Evolutionary conservation across 139 green algal genomes (phyloP).

Genomic region (Chlorella vulgaris): DNA sequence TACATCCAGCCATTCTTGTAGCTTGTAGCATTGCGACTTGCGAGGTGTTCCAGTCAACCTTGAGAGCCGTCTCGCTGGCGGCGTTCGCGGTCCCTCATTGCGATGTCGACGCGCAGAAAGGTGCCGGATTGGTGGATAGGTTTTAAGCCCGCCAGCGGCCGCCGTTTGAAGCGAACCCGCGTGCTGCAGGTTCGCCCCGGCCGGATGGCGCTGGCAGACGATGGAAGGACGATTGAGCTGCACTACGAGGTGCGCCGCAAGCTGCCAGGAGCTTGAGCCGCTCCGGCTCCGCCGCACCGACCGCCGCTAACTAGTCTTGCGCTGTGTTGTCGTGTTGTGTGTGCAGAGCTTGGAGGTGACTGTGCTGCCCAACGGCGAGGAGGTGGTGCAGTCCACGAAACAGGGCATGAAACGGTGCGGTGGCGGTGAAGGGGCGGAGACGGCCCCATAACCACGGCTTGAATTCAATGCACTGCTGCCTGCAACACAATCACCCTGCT

Average conservation of each 20-base stretch:
- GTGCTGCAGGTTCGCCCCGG: slow-evolving; percentile 14
- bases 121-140: neutral
- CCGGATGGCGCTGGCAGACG: neutral
- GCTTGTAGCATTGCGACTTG: no score
- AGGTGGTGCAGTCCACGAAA: slow-evolving; percentile 3
- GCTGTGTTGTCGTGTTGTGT: neutral
- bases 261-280: no score
- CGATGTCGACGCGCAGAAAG: slow-evolving; percentile 18
- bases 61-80: neutral
- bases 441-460: no score
- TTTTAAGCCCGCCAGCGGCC: neutral
- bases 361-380: neutral
- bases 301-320: neutral
- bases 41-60: no score
- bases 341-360: slow-evolving; percentile 24
- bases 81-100: no score
- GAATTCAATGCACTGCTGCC: no score
- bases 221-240: slow-evolving; percentile 1
- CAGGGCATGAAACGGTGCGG: slow-evolving; percentile 36
- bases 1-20: no score
- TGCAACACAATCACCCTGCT: slow-evolving; percentile 34
- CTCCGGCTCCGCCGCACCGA: neutral
- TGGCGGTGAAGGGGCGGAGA: accelerated
- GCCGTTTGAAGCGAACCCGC: accelerated
- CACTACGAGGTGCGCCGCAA: slow-evolving; percentile 17